Base-by-base conservation (phyloP, 2,329 filamentous ascomycete species). In the Exophiala lecanii-corni region DNA sequence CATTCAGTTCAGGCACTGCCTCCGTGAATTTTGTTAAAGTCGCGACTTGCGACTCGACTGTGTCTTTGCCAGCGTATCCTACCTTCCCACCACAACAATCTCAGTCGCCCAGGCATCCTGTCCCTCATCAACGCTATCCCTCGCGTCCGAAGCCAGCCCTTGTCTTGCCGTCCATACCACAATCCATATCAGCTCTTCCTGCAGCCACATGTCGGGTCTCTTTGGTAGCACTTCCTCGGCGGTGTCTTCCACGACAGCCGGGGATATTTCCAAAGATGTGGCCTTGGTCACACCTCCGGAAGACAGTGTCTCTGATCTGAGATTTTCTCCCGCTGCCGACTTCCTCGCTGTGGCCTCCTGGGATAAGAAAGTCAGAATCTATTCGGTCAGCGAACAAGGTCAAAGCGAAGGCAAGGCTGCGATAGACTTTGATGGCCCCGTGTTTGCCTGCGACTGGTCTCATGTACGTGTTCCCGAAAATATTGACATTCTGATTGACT, bases 311-410 rank as follows among this genome's bases (percentile, higher is more conserved):
- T 89, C 89, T 25, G 87, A 89, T 61, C 75, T 98, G 47, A 73
- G 80, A 36, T 98, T 96, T 70, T 89, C 84, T 10, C 80, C 84
- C 1, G 74, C 74, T 40, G 76, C 70, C 54, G 88, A 97, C 58
- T 85, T 94, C 62, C 75, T 98, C 13, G 89, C 91, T 17, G 86
- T 96, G 25, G 74, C 88, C 36, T 95, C 88, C 57, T 98, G 92
- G 92, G 92, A 98, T 69, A 94, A 94, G 72, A 94, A 95, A 65
- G 88, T 97, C 51, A 84, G 89, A 60, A 91, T 98, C 62, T 98
- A 97, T 70, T 88, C 97, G 66, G 88, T 97, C 62, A 80, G 83
- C 53, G 69, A 68, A 43, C 80, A 80, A 54, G 88, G 89, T 32
- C 78, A 85, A 61, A 91, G 85, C 59, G 80, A 88, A 62, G 89